phyloP scores from a whole-genome alignment of 2,329 filamentous ascomycete species.

The Claviceps sp. region DNA sequence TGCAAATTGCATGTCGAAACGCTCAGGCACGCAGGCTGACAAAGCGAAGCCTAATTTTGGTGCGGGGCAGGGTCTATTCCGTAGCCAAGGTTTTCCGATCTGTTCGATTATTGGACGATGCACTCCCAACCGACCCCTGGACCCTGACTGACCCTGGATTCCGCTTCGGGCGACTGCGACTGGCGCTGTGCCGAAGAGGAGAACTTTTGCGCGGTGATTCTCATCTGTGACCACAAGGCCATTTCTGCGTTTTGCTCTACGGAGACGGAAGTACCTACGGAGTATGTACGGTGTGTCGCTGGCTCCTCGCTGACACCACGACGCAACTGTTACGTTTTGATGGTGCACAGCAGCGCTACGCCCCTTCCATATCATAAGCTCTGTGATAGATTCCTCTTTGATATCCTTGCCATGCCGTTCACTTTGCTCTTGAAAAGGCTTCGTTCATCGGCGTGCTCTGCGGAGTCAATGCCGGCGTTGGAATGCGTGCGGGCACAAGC shows the following conservation, averaged over 20 bases:
- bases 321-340: not conserved
- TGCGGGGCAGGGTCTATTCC: not conserved
- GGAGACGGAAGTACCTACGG: not conserved
- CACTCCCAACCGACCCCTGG: slow-evolving; percentile 7
- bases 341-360: not conserved
- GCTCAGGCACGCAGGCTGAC: not conserved
- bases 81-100: slow-evolving; percentile 13
- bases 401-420: not conserved
- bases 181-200: not conserved
- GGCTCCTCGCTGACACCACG: not conserved
- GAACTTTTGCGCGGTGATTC: not conserved
- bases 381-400: not conserved
- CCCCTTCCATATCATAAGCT: not conserved
- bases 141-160: slow-evolving; percentile 17
- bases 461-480: not conserved
- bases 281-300: not conserved
- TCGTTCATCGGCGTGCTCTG: not conserved
- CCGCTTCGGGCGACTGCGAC: not conserved
- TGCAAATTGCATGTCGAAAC: not conserved
- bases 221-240: not conserved
- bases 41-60: not conserved
- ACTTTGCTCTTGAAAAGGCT: not conserved
- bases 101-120: slow-evolving; percentile 23
- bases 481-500: not conserved
- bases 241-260: not conserved